phyloP scores from a whole-genome alignment of 768 basidiomycete species.

The Fistulinella prunicolor region DNA sequence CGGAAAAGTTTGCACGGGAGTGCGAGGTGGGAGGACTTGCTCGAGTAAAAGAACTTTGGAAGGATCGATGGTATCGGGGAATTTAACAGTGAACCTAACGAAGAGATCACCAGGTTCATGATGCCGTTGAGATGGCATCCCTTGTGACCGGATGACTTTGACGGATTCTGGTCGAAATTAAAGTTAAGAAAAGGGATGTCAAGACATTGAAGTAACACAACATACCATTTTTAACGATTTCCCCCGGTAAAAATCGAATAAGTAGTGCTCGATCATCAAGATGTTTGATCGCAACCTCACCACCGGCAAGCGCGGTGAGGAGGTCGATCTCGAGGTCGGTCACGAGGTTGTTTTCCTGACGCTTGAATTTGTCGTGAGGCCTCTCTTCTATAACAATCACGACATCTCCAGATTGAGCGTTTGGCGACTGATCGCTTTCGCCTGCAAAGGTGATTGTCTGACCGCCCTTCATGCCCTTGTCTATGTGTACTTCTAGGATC shows the following conservation, averaged over 20 bases:
- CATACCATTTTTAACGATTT: conserved; percentile 91
- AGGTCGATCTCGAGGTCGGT: conserved; percentile 90
- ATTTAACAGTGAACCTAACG: conserved; percentile 81
- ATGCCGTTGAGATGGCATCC: conserved; percentile 98
- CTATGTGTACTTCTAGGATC: conserved; percentile 95
- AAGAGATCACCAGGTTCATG: conserved; percentile 95
- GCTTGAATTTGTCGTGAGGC: conserved; percentile 82
- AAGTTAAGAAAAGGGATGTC: not conserved
- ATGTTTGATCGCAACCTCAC: conserved; percentile 85
- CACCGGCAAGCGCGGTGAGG: conserved; percentile 90
- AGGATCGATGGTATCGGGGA: conserved; percentile 80
- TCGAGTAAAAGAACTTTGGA: conserved; percentile 72
- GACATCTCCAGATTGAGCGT: conserved; percentile 88
- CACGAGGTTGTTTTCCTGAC: conserved; percentile 84
- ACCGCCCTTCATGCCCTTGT: conserved; percentile 96
- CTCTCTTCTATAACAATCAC: conserved; percentile 94
- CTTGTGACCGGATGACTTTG: conserved; percentile 91
- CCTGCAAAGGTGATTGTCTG: conserved; percentile 87
- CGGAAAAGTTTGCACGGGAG: conserved; percentile 60
- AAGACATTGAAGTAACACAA: conserved; percentile 7
- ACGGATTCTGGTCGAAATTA: conserved; percentile 57
- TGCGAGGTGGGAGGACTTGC: conserved; percentile 78
- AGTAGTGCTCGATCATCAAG: conserved; percentile 89
- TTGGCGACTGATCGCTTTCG: conserved; percentile 91
- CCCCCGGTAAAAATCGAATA: conserved; percentile 82